Evolutionary conservation across 371 early-diverging fungal genomes (phyloP), one percentile per base, ranked within the genome.

Genomic region (Fennellomyces sp.): DNA sequence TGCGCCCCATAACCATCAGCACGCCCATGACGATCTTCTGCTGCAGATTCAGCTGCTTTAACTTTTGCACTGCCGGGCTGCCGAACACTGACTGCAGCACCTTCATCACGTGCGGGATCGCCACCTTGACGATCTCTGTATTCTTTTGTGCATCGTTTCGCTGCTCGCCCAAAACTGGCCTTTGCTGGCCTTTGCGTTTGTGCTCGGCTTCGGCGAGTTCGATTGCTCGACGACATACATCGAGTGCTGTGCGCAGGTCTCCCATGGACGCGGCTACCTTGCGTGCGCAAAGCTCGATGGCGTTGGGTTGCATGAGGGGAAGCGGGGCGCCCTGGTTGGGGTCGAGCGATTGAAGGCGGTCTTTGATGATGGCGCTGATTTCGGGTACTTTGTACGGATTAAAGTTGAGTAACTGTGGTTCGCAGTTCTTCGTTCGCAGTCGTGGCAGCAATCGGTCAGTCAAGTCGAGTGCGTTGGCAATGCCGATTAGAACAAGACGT

Each of bases 391-490:
- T 78, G 65, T 97, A 97, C 3, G 96, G 94, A 45, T 86, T 84
- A 58, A 96, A 96, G 67, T 92, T 89, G 45, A 96, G 71, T 28
- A 92, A 68, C 58, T 85, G 69, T 0, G 97, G 97, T 57, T 85
- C 88, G 50, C 92, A 91, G 63, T 88, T 86, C 66, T 89, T 90
- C 17, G 92, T 89, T 57, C 86, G 80, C 41, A 97, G 79, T n/a
- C 95, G 82, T 4, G 97, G 96, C 59, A 96, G 73, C 48, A 94
- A 85, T 10, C 94, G 86, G 58, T 94, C 91, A 4, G 94, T 94
- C 65, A 97, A 75, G 65, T 97, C 93, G 30, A 97, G 72, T 0
- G 96, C 92, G 68, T 97, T 97, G n/a, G 97, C 94, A 58, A 97
- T 96, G n/a, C 97, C 97, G 47, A 97, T 88, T 36, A 97, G 70